Evolutionary conservation across 2,329 filamentous ascomycete species (phyloP).

Genomic region (Teratosphaeria epicoccoides): DNA sequence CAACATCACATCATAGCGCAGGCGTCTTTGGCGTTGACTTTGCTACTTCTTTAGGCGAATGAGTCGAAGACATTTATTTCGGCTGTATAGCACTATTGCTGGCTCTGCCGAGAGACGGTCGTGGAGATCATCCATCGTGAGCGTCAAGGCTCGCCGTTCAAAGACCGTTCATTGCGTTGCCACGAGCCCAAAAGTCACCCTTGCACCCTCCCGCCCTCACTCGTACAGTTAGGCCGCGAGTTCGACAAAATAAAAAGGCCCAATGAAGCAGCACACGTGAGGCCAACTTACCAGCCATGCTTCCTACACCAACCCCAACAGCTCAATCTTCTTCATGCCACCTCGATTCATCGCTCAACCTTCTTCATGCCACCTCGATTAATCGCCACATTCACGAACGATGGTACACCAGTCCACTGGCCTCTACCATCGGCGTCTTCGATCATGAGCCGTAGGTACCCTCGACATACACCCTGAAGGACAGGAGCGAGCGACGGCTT

Average conservation of each 20-base stretch:
- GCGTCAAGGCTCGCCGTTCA: no score
- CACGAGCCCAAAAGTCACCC: no score
- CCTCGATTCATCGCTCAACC: slow-evolving; percentile 48
- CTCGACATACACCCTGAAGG: slow-evolving; percentile 32
- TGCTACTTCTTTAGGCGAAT: not conserved
- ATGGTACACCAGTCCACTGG: slow-evolving; percentile 54
- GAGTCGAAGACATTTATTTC: not conserved
- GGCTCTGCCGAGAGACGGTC: not conserved
- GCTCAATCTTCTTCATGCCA: slow-evolving; percentile 35
- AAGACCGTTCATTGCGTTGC: no score
- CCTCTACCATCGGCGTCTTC: slow-evolving; percentile 50
- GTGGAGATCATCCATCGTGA: not conserved
- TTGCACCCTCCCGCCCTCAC: no score
- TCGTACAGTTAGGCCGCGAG: no score
- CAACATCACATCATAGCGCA: not conserved
- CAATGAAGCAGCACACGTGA: not conserved
- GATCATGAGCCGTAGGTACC: slow-evolving; percentile 45
- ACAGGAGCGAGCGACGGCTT: slow-evolving; percentile 46
- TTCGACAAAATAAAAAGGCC: not conserved
- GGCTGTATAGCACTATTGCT: not conserved
- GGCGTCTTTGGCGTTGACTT: not conserved
- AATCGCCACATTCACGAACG: slow-evolving; percentile 53
- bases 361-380: slow-evolving; percentile 45
- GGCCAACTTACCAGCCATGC: slow-evolving; percentile 15
- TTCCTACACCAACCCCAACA: slow-evolving; percentile 38